Base-by-base conservation (phyloP, 371 early-diverging fungal genomes). In the Lichtheimia ornata region DNA sequence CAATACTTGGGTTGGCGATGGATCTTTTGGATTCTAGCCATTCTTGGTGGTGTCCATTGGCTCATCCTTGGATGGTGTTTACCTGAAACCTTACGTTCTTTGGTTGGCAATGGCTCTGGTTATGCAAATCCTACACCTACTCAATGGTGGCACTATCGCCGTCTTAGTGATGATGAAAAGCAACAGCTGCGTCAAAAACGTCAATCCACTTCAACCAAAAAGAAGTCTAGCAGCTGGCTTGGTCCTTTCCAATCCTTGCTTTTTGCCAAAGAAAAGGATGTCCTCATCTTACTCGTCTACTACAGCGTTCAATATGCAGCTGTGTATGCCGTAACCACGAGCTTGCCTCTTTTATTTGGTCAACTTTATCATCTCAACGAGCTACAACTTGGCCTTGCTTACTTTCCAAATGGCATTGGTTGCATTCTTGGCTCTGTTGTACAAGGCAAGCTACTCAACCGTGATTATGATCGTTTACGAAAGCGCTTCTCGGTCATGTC, bases 71-170 rank as follows among this genome's bases (percentile, higher is more conserved):
- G 53, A 4, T 61, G 73, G 47, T 60, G 69, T 60, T 43, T 78
- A 3, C 76, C 73, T 0, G 79, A 78, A 54, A 78, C 79, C 1
- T 54, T 87, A 25, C 74, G 85, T n/a, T 67, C 81, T 0, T 64
- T 85, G 6, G 86, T 84, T 2, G 73, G 74, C 5, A 67, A 79
- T 49, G 80, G 80, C 4, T 72, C 73, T 25, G 73, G 74, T 3
- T 71, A 74, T 53, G 74, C 73, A 9, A 78, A 78, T 30, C 78
- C 78, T 43, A 74, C 78, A 3, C 75, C 73, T 15, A 52, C 13
- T 0, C 73, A 78, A 58, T 74, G 60, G 61, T 58, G 60, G 44
- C 25, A 45, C 9, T 57, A 63, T 17, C 63, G 57, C 40, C 17
- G 35, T 35, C 22, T n/a, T 2, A 7, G 18, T 47, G 47, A 54